phyloP scores from a whole-genome alignment of 2,329 filamentous ascomycete genomes.

The Dendrostoma leiphaemia region DNA sequence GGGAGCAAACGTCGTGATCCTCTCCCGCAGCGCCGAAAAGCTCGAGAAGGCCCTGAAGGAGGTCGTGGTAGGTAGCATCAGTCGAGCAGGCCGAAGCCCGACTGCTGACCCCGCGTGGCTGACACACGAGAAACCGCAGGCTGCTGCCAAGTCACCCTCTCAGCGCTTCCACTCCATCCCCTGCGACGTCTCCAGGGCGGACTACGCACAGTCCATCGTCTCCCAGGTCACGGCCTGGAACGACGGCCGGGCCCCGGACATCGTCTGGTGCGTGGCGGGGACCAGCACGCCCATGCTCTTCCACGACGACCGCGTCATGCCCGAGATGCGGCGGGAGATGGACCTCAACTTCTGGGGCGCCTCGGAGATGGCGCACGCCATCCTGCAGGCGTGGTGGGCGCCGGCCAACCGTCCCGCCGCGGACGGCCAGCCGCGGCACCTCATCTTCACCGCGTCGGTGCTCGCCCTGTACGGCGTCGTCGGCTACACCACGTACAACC shows the following conservation, averaged over 20 bases:
- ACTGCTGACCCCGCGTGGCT: slow-evolving; percentile 31
- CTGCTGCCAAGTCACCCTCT: slow-evolving; percentile 60
- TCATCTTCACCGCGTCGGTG: slow-evolving; percentile 83
- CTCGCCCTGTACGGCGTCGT: slow-evolving; percentile 72
- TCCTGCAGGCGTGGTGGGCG: slow-evolving; percentile 71
- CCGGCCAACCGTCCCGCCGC: slow-evolving; percentile 39
- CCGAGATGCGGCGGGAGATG: slow-evolving; percentile 74
- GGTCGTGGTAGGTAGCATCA: slow-evolving; percentile 43
- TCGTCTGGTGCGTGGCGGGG: slow-evolving; percentile 91
- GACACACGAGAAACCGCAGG: slow-evolving; percentile 41
- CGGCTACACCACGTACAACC: slow-evolving; percentile 82
- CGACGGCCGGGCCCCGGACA: slow-evolving; percentile 67
- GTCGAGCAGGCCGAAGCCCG: neutral
- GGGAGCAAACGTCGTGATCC: slow-evolving; percentile 67
- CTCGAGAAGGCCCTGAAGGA: slow-evolving; percentile 55
- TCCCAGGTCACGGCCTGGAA: slow-evolving; percentile 78
- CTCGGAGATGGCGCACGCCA: slow-evolving; percentile 80
- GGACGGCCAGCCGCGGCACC: slow-evolving; percentile 61
- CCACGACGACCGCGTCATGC: slow-evolving; percentile 70
- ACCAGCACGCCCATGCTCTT: slow-evolving; percentile 73
- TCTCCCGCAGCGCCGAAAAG: slow-evolving; percentile 61
- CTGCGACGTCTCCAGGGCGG: slow-evolving; percentile 72
- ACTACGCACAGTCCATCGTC: slow-evolving; percentile 70
- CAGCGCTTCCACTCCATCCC: slow-evolving; percentile 84
- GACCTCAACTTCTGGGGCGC: slow-evolving; percentile 89